Conservation (phyloP, 805 yeast genomes). For the Starmerella sp. region DNA sequence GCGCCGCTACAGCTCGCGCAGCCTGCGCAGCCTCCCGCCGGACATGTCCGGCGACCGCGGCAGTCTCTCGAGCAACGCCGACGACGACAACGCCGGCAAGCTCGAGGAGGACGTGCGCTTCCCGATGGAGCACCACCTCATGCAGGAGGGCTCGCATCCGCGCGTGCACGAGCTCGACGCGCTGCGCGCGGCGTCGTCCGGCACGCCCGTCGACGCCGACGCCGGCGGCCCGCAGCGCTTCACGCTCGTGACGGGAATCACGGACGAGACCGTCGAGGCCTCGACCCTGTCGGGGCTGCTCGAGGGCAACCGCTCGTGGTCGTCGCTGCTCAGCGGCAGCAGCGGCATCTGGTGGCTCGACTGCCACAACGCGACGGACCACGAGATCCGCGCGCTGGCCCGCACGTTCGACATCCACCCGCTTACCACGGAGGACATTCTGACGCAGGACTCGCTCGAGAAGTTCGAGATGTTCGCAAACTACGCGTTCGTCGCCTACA, state of each 20-base stretch:
- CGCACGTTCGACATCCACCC: slow-evolving; percentile 97
- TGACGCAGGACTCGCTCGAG: slow-evolving; percentile 94
- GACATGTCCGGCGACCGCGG: not conserved
- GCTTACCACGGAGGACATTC: slow-evolving; percentile 90
- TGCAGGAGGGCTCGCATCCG: slow-evolving; percentile 4
- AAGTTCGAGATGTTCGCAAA: slow-evolving; percentile 83
- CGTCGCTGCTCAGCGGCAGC: slow-evolving; percentile 2
- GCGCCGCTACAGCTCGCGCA: slow-evolving; percentile 1
- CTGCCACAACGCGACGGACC: slow-evolving; percentile 85
- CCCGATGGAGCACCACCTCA: slow-evolving; percentile 11
- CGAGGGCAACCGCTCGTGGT: slow-evolving; percentile 3
- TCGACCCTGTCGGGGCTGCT: slow-evolving; percentile 1
- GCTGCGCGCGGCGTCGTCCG: not conserved
- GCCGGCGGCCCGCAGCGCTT: not conserved
- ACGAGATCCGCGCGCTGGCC: slow-evolving; percentile 81
- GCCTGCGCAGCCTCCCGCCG: not conserved
- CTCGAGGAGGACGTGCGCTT: slow-evolving; percentile 11
- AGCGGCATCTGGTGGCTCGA: slow-evolving; percentile 73
- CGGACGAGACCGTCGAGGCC: slow-evolving; percentile 2
- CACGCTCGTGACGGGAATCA: not conserved
- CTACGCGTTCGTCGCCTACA: slow-evolving; percentile 92
- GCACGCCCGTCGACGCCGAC: not conserved
- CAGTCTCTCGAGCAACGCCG: not conserved
- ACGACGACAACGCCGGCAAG: slow-evolving; percentile 2
- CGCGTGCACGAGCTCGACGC: slow-evolving; percentile 7